Evolutionary conservation across 2,329 filamentous ascomycete genomes (phyloP), one percentile per base, ranked within the genome.

Genomic region (Delphinella strobiligena): DNA sequence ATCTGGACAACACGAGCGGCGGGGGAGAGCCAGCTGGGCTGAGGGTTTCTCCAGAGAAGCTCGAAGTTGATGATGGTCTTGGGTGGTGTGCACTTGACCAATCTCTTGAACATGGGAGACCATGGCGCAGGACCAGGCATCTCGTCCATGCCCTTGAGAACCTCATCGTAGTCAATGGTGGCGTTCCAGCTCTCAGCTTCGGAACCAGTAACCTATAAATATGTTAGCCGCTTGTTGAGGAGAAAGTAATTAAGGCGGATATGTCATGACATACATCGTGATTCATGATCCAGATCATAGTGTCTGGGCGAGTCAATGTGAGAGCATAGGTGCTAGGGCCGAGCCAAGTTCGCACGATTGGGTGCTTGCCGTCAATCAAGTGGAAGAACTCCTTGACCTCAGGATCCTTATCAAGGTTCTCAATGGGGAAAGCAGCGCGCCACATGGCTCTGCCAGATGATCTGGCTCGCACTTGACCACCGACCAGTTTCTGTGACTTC

Each of bases 231-330:
- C n/a, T n/a, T n/a, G n/a, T n/a, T n/a, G n/a, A n/a, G n/a, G n/a
- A n/a, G n/a, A n/a, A n/a, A n/a, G n/a, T n/a, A n/a, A n/a, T n/a
- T n/a, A n/a, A n/a, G n/a, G n/a, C n/a, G n/a, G n/a, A n/a, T n/a
- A n/a, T n/a, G n/a, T n/a, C n/a, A n/a, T n/a, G n/a, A n/a, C n/a
- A n/a, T n/a, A n/a, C 63, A 45, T 66, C 63, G 52, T 67, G 63
- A 50, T 68, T 68, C 56, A 68, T 61, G 51, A 68, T 67, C 64
- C 64, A 68, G 16, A 68, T 64, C 60, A 67, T 66, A 22, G 62
- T 61, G 48, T 68, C 64, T 11, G 61, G 59, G 5, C 64, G 58
- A 7, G 61, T 64, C 22, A 68, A 47, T 1, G 63, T 67, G 38
- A 68, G 51, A 14, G 61, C 64, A 40, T 68, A 67, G 2, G 64